Base-by-base conservation (phyloP, 2,329 filamentous ascomycete species). In the Arthrinium puccinioides region DNA sequence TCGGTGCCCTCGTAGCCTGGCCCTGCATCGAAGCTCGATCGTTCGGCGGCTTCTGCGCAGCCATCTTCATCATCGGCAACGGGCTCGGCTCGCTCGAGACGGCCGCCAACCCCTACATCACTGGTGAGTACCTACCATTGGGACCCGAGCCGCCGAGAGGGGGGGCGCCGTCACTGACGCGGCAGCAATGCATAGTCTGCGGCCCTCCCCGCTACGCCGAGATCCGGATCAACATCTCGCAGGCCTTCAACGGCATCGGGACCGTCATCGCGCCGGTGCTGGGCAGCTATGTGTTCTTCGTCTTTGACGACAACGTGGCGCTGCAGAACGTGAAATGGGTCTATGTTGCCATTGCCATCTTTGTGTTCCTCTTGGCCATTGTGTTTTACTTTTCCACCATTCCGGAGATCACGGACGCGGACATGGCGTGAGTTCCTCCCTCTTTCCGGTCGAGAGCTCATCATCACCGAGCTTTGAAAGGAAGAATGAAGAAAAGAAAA, bases 161-260 rank as follows among this genome's bases (percentile, higher is more conserved):
- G n/a, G n/a, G n/a, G n/a, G n/a, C n/a, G n/a, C n/a, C n/a, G n/a
- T n/a, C n/a, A n/a, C n/a, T n/a, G n/a, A n/a, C n/a, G n/a, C n/a
- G n/a, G n/a, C n/a, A n/a, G n/a, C n/a, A n/a, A n/a, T n/a, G 16
- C 8, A 21, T 11, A 57, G 69, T 76, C 31, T 79, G 75, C 52
- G 78, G 78, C 32, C 84, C 84, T 4, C 80, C 84, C 7, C 72
- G 74, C 45, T 86, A 81, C 57, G 77, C 82, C 6, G 83, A 59
- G 40, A 70, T 87, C 44, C 77, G 84, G 46, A 78, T 89, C 63
- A 84, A 88, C 60, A 64, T 87, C 36, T 80, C 83, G 1, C 84
- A 89, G 57, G 81, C 82, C 37, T 82, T 88, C 62, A 84, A 88
- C 52, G 84, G 81, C 37, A 76, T 87, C 32, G 84, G 83, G 24